These are phyloP conservation scores for Dioszegia crocea DNA, from an alignment of 768 basidiomycete species.

Conservation along the genomic window DNA sequence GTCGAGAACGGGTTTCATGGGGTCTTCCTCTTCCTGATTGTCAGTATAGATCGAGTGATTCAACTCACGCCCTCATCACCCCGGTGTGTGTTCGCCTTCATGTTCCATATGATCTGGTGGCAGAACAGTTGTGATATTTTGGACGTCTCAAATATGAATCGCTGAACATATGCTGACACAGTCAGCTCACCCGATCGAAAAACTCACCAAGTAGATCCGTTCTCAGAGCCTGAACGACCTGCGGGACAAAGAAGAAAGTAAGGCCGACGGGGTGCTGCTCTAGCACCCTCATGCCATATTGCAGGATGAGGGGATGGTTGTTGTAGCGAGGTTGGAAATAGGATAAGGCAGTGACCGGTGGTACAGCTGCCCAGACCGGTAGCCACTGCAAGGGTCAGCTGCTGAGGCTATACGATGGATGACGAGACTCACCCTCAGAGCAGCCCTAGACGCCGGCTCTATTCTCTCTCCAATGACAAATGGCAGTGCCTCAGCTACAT, in stretches of 20 bases:
- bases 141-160: slow-evolving; percentile 94
- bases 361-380: slow-evolving; percentile 80
- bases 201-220: slow-evolving; percentile 75
- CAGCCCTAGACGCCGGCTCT: slow-evolving; percentile 59
- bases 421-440: slow-evolving; percentile 63
- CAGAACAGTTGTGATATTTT: slow-evolving; percentile 97
- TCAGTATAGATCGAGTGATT: slow-evolving; percentile 53
- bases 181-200: not conserved
- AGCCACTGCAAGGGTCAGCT: slow-evolving; percentile 60
- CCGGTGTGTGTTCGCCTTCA: slow-evolving; percentile 96
- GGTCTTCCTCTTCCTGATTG: slow-evolving; percentile 59
- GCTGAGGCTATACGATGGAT: not conserved
- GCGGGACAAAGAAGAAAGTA: slow-evolving; percentile 98
- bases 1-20: slow-evolving; percentile 95
- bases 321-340: slow-evolving; percentile 76
- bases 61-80: slow-evolving; percentile 73
- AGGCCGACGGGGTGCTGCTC: slow-evolving; percentile 91
- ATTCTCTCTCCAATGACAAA: slow-evolving; percentile 72
- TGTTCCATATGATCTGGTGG: slow-evolving; percentile 99
- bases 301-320: slow-evolving; percentile 77
- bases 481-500: slow-evolving; percentile 73
- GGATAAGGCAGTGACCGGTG: slow-evolving; percentile 59
- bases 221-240: slow-evolving; percentile 93
- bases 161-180: slow-evolving; percentile 75
- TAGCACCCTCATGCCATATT: slow-evolving; percentile 93